These are phyloP conservation scores for Massarina eburnea DNA, from an alignment of 2,329 filamentous ascomycete genomes.

Conservation along the genomic window DNA sequence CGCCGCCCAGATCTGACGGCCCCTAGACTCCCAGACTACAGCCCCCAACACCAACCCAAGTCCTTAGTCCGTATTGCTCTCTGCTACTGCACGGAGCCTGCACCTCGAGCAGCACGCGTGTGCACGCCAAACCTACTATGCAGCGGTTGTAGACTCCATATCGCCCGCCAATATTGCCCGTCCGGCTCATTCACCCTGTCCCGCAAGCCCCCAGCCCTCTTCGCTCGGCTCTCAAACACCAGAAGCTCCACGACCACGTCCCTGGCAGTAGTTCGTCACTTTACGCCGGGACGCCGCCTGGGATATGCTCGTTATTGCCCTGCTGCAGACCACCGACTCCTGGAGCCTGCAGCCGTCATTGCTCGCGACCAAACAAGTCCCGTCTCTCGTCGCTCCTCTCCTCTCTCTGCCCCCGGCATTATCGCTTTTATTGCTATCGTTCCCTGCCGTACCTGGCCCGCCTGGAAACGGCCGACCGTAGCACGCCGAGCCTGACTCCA, in stretches of 20 bases:
- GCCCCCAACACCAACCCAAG: slow-evolving; percentile 17
- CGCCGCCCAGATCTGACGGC: slow-evolving; percentile 15
- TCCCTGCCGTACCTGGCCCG: slow-evolving; percentile 25
- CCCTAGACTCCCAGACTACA: not conserved
- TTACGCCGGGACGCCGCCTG: slow-evolving; percentile 24
- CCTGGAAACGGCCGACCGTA: slow-evolving; percentile 20
- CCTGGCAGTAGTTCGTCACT: slow-evolving; percentile 33
- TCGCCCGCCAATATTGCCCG: slow-evolving; percentile 31
- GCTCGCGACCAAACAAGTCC: no score
- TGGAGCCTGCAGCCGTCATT: slow-evolving; percentile 29
- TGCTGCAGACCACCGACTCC: slow-evolving; percentile 16
- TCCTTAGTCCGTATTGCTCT: slow-evolving; percentile 16
- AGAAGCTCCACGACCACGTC: slow-evolving; percentile 41
- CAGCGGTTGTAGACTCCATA: slow-evolving; percentile 21
- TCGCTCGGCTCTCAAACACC: slow-evolving; percentile 38
- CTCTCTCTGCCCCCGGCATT: slow-evolving; percentile 26
- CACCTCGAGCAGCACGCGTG: slow-evolving; percentile 24
- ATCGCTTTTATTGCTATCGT: slow-evolving; percentile 36
- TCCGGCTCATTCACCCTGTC: slow-evolving; percentile 22
- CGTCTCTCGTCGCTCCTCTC: slow-evolving; percentile 22
- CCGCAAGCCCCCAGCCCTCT: slow-evolving; percentile 21
- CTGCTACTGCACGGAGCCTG: slow-evolving; percentile 10
- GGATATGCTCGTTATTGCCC: slow-evolving; percentile 17
- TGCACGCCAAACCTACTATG: slow-evolving; percentile 32
- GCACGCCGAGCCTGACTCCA: slow-evolving; percentile 27